phyloP scores from a whole-genome alignment of 495 filamentous ascomycete genomes.

The Tuber calosporum region DNA sequence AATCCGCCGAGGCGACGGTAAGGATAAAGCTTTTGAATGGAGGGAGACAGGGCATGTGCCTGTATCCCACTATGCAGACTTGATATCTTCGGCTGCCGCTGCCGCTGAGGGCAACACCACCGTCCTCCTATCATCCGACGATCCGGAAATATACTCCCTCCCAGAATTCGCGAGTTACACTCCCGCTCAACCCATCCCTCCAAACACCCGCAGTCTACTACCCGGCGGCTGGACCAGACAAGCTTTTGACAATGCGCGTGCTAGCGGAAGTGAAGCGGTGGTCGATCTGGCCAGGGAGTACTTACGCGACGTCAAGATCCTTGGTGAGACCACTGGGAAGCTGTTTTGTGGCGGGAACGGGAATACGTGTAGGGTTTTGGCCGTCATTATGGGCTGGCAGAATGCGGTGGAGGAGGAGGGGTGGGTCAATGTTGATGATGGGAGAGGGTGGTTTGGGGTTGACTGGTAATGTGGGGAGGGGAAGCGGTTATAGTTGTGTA shows the following conservation, averaged over 20 bases:
- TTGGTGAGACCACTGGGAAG: constrained; percentile 45
- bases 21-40: constrained; percentile 54
- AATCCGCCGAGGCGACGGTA: constrained; percentile 62
- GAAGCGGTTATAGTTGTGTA: neutral
- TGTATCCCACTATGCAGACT: constrained; percentile 52
- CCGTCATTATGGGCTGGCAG: constrained; percentile 76
- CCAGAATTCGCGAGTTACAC: constrained; percentile 49
- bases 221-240: neutral
- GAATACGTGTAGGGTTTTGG: constrained; percentile 60
- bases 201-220: neutral
- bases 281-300: constrained; percentile 64
- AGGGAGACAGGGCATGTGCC: constrained; percentile 64
- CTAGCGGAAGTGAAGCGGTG: constrained; percentile 29
- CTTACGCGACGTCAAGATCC: constrained; percentile 61
- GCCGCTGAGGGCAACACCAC: neutral
- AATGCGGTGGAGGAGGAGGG: constrained; percentile 49
- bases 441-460: constrained; percentile 52
- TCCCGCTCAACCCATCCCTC: constrained; percentile 50
- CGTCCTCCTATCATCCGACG: constrained; percentile 61
- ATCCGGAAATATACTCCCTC: constrained; percentile 57
- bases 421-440: constrained; percentile 71
- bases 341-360: constrained; percentile 44
- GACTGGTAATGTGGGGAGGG: constrained; percentile 35
- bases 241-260: neutral
- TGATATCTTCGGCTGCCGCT: constrained; percentile 9